Base-by-base conservation (phyloP, 2,329 filamentous ascomycete genomes). In the Corniculantispora saksenae region DNA sequence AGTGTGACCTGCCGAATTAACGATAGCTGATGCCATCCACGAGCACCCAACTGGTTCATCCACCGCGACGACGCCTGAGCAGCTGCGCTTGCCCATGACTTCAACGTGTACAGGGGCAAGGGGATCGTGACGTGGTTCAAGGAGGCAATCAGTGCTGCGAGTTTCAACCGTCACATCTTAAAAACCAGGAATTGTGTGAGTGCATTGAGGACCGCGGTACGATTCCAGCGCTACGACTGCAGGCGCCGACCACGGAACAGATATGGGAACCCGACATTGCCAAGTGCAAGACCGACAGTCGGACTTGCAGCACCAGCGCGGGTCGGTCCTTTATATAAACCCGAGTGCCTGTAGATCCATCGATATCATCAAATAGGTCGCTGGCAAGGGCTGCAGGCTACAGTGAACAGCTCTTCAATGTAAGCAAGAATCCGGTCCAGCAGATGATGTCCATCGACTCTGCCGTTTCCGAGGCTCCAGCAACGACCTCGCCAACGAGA, bases 21-120 rank as follows among this genome's bases (percentile, higher is more conserved):
- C 73, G 80, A 32, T 80, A 77, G 78, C 71, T 80, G n/a, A 76
- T 80, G 76, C 78, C 78, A 3, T 79, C 78, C 13, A 64, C 62
- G 6, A 55, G 62, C 19, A 64, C 62, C 45, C 59, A 64, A 45
- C 75, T 80, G n/a, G 10, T 81, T 78, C 70, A 74, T 69, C 27
- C 66, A 74, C 69, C 69, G 70, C 25, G 63, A 66, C n/a, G 65
- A 53, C 25, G 67, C 64, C 8, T 79, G 78, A 78, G 29, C 70
- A 27, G 68, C 69, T 9, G 72, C 74, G 53, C 80, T 76, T 63
- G 78, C 77, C 17, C 77, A 81, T 60, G 72, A 79, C 13, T 64
- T 64, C 47, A 43, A 66, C 65, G 72, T 73, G 19, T 71, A 71
- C 5, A 66, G 71, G 58, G 70, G 69, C 65, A 64, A 69, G 60